Evolutionary conservation across 345 rosid genomes (phyloP).

Genomic region (Garcia nutans): DNA sequence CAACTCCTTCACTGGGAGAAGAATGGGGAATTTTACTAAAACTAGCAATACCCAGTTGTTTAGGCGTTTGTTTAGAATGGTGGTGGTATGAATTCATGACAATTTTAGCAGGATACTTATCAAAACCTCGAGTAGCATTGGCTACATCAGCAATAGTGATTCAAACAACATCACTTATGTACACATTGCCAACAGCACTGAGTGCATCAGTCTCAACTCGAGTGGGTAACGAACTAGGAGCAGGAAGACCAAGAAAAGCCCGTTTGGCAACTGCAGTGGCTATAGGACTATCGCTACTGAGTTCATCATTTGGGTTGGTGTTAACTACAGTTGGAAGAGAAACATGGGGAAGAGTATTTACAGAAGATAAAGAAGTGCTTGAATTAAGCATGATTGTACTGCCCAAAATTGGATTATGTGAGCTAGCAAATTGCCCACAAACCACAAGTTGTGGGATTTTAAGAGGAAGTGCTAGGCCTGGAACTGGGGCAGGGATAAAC

Average conservation of each 20-base stretch:
- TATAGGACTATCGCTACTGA: conserved; percentile 50
- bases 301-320: conserved; percentile 54
- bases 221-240: conserved; percentile 89
- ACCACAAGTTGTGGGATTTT: conserved; percentile 85
- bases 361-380: conserved; percentile 49
- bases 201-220: conserved; percentile 75
- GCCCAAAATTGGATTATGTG: conserved; percentile 83
- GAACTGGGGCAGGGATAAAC: conserved; percentile 39
- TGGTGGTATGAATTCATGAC: conserved; percentile 99
- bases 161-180: conserved; percentile 82
- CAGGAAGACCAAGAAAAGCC: conserved; percentile 59
- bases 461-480: conserved; percentile 46
- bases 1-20: conserved; percentile 8
- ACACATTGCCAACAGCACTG: conserved; percentile 72
- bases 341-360: conserved; percentile 71
- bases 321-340: conserved; percentile 62
- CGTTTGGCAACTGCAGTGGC: conserved; percentile 55
- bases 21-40: conserved; percentile 61
- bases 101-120: conserved; percentile 68
- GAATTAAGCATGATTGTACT: conserved; percentile 55
- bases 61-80: conserved; percentile 93
- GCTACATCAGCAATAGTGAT: conserved; percentile 78
- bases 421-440: conserved; percentile 93
- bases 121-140: conserved; percentile 50
- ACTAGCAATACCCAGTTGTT: conserved; percentile 74